Evolutionary conservation across 2,329 filamentous ascomycete genomes (phyloP).

Genomic region (Lasiodiplodia citricola): DNA sequence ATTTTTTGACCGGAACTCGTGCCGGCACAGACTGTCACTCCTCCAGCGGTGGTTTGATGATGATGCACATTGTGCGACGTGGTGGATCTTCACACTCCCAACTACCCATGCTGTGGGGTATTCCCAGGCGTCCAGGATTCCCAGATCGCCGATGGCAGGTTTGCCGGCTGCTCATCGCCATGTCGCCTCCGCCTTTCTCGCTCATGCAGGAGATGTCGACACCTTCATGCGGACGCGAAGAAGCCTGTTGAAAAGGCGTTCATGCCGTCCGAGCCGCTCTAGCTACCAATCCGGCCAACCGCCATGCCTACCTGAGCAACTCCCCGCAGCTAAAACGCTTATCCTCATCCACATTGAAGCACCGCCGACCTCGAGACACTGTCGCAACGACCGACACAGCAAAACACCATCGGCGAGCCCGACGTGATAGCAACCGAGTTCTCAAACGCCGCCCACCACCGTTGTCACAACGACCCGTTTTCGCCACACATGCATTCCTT

Average conservation of each 20-base stretch:
- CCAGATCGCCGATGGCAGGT: conserved; percentile 5
- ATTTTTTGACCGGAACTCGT: neutral
- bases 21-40: conserved; percentile 20
- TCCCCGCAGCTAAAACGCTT: neutral
- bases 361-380: neutral
- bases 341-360: neutral
- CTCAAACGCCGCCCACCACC: neutral
- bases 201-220: neutral
- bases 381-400: neutral
- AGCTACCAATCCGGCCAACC: neutral
- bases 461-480: neutral
- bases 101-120: neutral
- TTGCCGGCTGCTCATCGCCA: conserved; percentile 3
- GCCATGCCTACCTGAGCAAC: neutral
- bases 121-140: neutral
- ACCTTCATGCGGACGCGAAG: neutral
- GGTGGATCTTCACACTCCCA: conserved; percentile 7
- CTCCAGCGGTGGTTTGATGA: conserved; percentile 9
- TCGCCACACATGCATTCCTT: neutral
- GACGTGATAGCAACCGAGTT: neutral
- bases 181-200: neutral
- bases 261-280: neutral
- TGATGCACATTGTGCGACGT: conserved; percentile 7
- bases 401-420: conserved; percentile 7
- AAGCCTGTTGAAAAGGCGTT: neutral